A percentile compares a stretch with the other conserved stretches of the same genome.
Conservation (phyloP, 108 stramenopile genomes). For the Pseudonitzschia delicatissima region DNA sequence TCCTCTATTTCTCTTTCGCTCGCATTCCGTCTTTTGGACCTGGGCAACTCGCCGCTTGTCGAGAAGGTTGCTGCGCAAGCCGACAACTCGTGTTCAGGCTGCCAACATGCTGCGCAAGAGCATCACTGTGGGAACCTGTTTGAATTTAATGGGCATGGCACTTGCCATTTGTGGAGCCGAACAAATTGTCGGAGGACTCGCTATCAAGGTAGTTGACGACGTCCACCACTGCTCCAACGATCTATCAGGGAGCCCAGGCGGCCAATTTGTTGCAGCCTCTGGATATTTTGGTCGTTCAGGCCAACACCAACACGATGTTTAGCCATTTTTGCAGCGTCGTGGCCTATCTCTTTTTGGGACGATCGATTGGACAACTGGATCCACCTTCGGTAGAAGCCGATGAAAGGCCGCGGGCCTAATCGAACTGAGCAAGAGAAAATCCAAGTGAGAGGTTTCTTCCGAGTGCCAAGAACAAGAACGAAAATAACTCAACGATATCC, state of each 20-base stretch:
- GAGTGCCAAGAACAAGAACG: no score
- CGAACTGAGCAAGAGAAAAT: no score
- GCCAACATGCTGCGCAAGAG: slow-evolving; percentile 74
- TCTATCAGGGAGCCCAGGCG: slow-evolving; percentile 13
- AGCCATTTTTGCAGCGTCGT: slow-evolving; percentile 86
- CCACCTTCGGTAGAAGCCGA: slow-evolving; percentile 64
- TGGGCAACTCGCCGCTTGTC: slow-evolving; percentile 78
- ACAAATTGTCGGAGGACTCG: slow-evolving; percentile 88
- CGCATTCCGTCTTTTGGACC: slow-evolving; percentile 75
- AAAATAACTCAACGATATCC: no score
- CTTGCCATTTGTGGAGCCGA: slow-evolving; percentile 80
- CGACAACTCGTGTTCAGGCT: slow-evolving; percentile 47
- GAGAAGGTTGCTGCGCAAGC: slow-evolving; percentile 43
- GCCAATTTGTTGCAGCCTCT: slow-evolving; percentile 64
- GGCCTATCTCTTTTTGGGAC: slow-evolving; percentile 62
- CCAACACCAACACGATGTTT: slow-evolving; percentile 89
- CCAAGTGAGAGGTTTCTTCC: no score
- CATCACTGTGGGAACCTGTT: slow-evolving; percentile 56
- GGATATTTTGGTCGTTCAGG: slow-evolving; percentile 90
- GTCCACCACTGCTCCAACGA: slow-evolving; percentile 30
- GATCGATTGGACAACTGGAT: slow-evolving; percentile 58
- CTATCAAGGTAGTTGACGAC: slow-evolving; percentile 74
- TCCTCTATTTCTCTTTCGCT: slow-evolving; percentile 47
- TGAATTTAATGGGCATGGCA: slow-evolving; percentile 87
- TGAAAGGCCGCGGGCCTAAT: slow-evolving; percentile 15